Evolutionary conservation across 2,329 filamentous ascomycete genomes (phyloP).

Genomic region (Aspergillus transmontanensis): DNA sequence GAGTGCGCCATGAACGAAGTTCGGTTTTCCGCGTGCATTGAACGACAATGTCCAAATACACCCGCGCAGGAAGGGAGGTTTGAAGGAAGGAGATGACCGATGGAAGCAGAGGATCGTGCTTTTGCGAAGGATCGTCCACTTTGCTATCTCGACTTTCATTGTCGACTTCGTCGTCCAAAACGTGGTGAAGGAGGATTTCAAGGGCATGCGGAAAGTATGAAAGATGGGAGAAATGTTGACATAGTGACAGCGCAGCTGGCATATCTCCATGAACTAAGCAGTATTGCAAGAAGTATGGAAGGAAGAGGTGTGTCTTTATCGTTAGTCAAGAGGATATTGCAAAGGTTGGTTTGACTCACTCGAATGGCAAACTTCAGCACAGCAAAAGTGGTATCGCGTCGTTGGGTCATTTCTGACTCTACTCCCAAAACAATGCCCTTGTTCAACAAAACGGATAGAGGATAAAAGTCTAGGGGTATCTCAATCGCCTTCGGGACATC

Average conservation of each 20-base stretch:
- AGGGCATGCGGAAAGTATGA: conserved; percentile 92
- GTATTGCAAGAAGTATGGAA: conserved; percentile 82
- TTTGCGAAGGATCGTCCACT: conserved; percentile 26
- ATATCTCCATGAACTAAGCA: conserved; percentile 75
- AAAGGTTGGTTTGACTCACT: conserved; percentile 54
- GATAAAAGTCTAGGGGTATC: conserved; percentile 92
- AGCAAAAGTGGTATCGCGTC: conserved; percentile 87
- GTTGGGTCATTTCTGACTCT: conserved; percentile 90
- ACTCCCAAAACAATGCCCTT: conserved; percentile 90
- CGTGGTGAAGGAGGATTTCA: conserved; percentile 88
- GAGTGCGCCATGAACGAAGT: conserved; percentile 87
- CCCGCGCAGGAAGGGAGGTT: conserved; percentile 67
- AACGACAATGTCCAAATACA: conserved; percentile 92
- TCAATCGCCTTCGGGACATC: conserved; percentile 75
- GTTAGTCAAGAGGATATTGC: conserved; percentile 7
- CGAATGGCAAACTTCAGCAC: conserved; percentile 86
- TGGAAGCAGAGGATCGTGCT: conserved; percentile 43
- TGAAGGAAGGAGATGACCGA: conserved; percentile 64
- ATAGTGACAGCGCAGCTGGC: conserved; percentile 77
- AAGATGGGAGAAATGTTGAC: conserved; percentile 81
- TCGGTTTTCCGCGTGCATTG: conserved; percentile 98
- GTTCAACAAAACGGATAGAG: conserved; percentile 79
- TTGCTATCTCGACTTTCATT: conserved; percentile 42
- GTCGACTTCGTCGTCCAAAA: conserved; percentile 93
- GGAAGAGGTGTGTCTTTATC: conserved; percentile 85